Evolutionary conservation across 2,329 filamentous ascomycete species (phyloP), one percentile per base, ranked within the genome.

Genomic region (Xylariaceae sp.): DNA sequence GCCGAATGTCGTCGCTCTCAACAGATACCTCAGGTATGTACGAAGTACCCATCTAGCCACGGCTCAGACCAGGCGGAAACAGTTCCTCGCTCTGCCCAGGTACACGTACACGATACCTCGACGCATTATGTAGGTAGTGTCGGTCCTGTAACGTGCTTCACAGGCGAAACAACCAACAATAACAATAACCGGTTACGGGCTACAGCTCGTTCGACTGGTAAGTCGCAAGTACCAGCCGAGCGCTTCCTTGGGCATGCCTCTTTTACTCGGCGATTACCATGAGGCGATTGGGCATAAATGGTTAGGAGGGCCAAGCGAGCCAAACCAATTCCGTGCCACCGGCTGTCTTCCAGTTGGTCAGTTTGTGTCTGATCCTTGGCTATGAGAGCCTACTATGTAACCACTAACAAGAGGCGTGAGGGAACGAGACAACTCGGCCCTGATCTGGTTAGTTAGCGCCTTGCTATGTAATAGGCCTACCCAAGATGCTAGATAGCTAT

Each of bases 341-440:
- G 67, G 66, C 67, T 71, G 62, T 57, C 65, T 72, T 76, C 73
- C 72, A 71, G 73, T 74, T 76, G 74, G 74, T 66, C 70, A 70
- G 68, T 58, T 61, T 58, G 54, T 67, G 66, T 58, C 58, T 62
- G 56, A 67, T 65, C 66, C 67, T 65, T 62, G 64, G 60, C 63
- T 59, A 65, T 65, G 63, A 61, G 61, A 64, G 63, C 62, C 64
- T 65, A 60, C 65, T 55, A 62, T 34, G 32, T 29, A 16, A 43
- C 21, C 21, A 63, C 58, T 61, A 57, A 52, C 47, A 58, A 58
- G 63, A 65, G 63, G 60, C 63, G 60, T 61, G 61, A 61, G 51
- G 57, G 58, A 62, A 55, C 59, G 56, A 53, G 58, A 57, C 21
- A 45, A n/a, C n/a, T n/a, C n/a, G n/a, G n/a, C 56, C 59, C 9